These are phyloP conservation scores for Cyclostephanos invisitatus DNA, from an alignment of 108 stramenopile genomes.

Conservation along the genomic window DNA sequence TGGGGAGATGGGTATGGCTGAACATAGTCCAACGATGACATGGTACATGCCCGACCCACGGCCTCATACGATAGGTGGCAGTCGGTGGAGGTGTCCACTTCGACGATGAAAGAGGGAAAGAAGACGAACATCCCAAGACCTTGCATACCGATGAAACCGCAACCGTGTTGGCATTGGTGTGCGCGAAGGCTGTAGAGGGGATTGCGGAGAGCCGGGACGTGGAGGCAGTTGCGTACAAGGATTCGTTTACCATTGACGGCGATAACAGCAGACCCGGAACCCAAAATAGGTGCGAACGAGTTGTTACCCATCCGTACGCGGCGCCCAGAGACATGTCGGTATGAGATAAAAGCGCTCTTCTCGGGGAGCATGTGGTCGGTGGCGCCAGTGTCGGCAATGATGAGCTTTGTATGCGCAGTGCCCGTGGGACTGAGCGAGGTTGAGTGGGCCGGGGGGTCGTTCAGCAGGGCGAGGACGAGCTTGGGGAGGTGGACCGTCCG, in stretches of 20 bases:
- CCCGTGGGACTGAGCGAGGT: no score
- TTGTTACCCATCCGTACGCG: neutral
- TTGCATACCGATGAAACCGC: neutral
- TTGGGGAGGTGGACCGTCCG: no score
- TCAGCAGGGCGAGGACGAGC: no score
- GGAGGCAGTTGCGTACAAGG: constrained; percentile 16
- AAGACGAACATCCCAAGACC: constrained; percentile 3
- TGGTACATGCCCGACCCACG: neutral
- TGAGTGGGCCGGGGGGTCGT: no score
- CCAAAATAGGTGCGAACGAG: neutral
- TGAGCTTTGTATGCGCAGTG: neutral
- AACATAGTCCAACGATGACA: neutral
- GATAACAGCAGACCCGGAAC: constrained; percentile 7
- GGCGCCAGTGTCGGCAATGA: constrained; percentile 17
- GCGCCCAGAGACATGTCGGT: neutral
- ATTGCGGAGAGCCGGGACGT: constrained; percentile 11
- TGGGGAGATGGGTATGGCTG: no score
- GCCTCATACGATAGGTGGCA: constrained; percentile 9
- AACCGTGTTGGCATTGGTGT: no score
- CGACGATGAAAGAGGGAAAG: constrained; percentile 16
- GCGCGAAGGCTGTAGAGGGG: constrained; percentile 16
- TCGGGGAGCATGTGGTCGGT: constrained; percentile 33
- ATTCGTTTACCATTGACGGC: constrained; percentile 17
- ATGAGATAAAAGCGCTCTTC: constrained; percentile 15
- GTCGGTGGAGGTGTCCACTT: constrained; percentile 18